Percentiles rank a stretch among this genome's conserved stretches.
These are phyloP conservation scores for Saccharum officinarum DNA, from an alignment of 176 grass and related monocot species.

Conservation along the genomic window DNA sequence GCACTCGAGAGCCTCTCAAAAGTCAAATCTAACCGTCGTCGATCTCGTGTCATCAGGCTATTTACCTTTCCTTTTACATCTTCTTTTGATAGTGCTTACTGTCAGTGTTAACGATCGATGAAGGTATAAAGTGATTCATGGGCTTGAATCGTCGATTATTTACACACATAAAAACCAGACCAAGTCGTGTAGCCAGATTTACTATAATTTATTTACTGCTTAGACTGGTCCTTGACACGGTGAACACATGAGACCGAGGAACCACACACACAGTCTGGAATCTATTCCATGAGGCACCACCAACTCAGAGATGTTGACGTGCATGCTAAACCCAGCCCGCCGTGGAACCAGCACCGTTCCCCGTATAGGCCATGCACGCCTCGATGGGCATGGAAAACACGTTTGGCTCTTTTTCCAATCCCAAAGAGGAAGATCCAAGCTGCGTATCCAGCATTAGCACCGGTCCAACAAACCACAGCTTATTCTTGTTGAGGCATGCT, in stretches of 20 bases:
- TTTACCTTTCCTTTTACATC: not conserved
- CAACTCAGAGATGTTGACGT: not conserved
- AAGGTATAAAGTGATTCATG: not conserved
- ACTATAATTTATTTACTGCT: not conserved
- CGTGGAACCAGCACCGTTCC: not conserved
- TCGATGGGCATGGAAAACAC: constrained; percentile 16
- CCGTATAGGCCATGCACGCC: constrained; percentile 9
- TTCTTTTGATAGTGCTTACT: not conserved
- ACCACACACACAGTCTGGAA: not conserved
- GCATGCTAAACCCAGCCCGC: not conserved
- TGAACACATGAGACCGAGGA: not conserved
- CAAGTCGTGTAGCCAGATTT: not conserved
- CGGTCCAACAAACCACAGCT: not conserved
- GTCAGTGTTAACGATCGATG: not conserved
- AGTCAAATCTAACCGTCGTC: not conserved
- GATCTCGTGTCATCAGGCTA: not conserved
- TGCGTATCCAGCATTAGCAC: not conserved
- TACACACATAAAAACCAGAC: not conserved
- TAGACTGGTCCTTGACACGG: not conserved
- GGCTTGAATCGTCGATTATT: not conserved
- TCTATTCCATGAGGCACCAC: not conserved
- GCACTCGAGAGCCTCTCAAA: not conserved
- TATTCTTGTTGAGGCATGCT: not conserved
- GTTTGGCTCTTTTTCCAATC: not conserved
- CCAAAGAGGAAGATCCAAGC: not conserved